Percentiles rank a stretch among this genome's conserved stretches.
These are phyloP conservation scores for Xylaria sp. DNA, from an alignment of 2,329 filamentous ascomycete species.

Conservation along the genomic window DNA sequence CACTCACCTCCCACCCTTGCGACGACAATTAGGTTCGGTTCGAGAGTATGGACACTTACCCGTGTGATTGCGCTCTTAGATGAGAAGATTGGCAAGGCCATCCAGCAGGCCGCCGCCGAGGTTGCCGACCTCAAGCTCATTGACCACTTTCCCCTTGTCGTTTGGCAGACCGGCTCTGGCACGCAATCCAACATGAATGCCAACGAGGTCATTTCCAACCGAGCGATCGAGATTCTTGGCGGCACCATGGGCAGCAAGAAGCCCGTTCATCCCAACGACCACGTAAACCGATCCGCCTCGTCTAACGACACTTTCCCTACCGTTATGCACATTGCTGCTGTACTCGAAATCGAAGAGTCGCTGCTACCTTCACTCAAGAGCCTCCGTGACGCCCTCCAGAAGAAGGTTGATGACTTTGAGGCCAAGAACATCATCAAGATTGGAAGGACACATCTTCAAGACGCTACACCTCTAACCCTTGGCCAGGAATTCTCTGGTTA, in stretches of 20 bases:
- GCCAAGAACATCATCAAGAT: constrained; percentile 96
- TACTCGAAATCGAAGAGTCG: constrained; percentile 88
- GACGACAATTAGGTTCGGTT: constrained; percentile 20
- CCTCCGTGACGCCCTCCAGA: constrained; percentile 84
- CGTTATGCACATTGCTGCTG: constrained; percentile 99
- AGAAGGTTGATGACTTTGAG: constrained; percentile 89
- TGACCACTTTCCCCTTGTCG: constrained; percentile 97
- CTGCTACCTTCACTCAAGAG: constrained; percentile 85
- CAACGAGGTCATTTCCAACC: constrained; percentile 99
- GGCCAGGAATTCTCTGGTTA: constrained; percentile 99
- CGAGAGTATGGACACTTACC: constrained; percentile 41
- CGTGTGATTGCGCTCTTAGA: constrained; percentile 61
- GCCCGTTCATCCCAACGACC: constrained; percentile 98
- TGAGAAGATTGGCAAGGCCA: constrained; percentile 88
- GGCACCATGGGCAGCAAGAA: constrained; percentile 96
- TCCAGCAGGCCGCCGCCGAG: constrained; percentile 92
- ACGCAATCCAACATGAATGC: constrained; percentile 99
- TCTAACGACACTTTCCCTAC: constrained; percentile 99
- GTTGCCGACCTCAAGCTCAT: constrained; percentile 92
- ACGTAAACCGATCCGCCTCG: constrained; percentile 98
- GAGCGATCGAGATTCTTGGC: constrained; percentile 96
- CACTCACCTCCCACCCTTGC: constrained; percentile 30
- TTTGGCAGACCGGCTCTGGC: constrained; percentile 99
- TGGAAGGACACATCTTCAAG: constrained; percentile 95
- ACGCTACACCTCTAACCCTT: constrained; percentile 93